Percentiles rank a stretch among this genome's conserved stretches.
These are phyloP conservation scores for Brasilioporus rufonigricans DNA, from an alignment of 768 basidiomycete genomes.

Conservation along the genomic window DNA sequence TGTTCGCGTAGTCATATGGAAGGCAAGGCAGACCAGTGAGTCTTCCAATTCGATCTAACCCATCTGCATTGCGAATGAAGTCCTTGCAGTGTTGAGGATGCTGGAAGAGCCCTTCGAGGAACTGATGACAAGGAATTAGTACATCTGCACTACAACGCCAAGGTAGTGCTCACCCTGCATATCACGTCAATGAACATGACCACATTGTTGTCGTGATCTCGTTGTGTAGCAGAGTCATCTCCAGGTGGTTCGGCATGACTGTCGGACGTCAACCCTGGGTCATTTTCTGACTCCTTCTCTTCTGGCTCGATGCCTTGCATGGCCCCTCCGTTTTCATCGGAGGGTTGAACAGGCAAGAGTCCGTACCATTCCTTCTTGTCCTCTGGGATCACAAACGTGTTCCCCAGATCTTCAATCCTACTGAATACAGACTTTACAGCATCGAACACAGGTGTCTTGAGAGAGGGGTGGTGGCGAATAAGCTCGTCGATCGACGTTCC, in stretches of 20 bases:
- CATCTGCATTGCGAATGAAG: slow-evolving; percentile 73
- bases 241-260: slow-evolving; percentile 12
- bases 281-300: slow-evolving; percentile 18
- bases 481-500: slow-evolving; percentile 94
- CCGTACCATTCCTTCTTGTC: slow-evolving; percentile 69
- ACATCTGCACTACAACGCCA: neutral
- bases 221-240: slow-evolving; percentile 38
- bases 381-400: slow-evolving; percentile 50
- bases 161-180: slow-evolving; percentile 57
- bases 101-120: slow-evolving; percentile 93
- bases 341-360: slow-evolving; percentile 37
- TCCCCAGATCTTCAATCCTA: slow-evolving; percentile 74
- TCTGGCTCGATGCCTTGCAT: slow-evolving; percentile 47
- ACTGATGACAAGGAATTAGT: slow-evolving; percentile 43
- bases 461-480: slow-evolving; percentile 88
- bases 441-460: slow-evolving; percentile 79
- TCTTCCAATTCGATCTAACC: slow-evolving; percentile 70
- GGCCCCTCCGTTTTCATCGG: slow-evolving; percentile 34
- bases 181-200: slow-evolving; percentile 79
- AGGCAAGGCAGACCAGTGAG: slow-evolving; percentile 82
- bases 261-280: slow-evolving; percentile 18
- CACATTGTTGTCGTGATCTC: slow-evolving; percentile 70
- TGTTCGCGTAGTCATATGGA: slow-evolving; percentile 85
- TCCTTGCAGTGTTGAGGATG: slow-evolving; percentile 88
- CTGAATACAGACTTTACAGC: slow-evolving; percentile 68